Conservation (phyloP, 345 rosid genomes). For the Cochlearia excelsa region DNA sequence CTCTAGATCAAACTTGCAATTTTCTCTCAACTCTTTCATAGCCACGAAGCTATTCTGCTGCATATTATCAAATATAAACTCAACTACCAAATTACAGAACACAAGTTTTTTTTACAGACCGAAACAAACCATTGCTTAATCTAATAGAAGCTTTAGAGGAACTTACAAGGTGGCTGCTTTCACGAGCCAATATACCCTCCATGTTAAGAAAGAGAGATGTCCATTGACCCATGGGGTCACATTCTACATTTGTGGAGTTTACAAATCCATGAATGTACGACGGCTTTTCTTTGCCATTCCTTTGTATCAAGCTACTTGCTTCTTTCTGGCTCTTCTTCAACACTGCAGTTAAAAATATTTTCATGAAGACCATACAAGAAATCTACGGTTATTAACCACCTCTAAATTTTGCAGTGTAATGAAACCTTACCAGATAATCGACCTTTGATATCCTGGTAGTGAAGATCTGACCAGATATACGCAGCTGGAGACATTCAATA, state of each 20-base stretch:
- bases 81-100: slow-evolving; percentile 12
- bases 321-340: slow-evolving; percentile 90
- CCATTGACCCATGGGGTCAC: slow-evolving; percentile 68
- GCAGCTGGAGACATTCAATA: slow-evolving; percentile 58
- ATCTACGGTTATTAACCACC: not conserved
- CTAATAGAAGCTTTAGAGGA: slow-evolving; percentile 7
- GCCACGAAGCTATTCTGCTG: slow-evolving; percentile 61
- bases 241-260: slow-evolving; percentile 51
- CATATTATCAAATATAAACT: slow-evolving; percentile 19
- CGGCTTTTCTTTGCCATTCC: slow-evolving; percentile 50
- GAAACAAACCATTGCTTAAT: not conserved
- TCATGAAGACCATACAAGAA: slow-evolving; percentile 1
- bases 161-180: slow-evolving; percentile 84
- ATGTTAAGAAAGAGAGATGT: slow-evolving; percentile 77
- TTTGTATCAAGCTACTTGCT: slow-evolving; percentile 60
- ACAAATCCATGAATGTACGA: slow-evolving; percentile 37
- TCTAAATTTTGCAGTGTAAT: not conserved
- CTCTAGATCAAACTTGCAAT: slow-evolving; percentile 71
- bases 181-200: slow-evolving; percentile 67
- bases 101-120: not conserved
- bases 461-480: slow-evolving; percentile 91
- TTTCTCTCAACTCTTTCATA: slow-evolving; percentile 70
- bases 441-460: slow-evolving; percentile 88
- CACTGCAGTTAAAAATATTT: slow-evolving; percentile 37
- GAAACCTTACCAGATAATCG: slow-evolving; percentile 61